Base-by-base conservation (phyloP, 2,329 filamentous ascomycete species). In the Diaporthe citri region DNA sequence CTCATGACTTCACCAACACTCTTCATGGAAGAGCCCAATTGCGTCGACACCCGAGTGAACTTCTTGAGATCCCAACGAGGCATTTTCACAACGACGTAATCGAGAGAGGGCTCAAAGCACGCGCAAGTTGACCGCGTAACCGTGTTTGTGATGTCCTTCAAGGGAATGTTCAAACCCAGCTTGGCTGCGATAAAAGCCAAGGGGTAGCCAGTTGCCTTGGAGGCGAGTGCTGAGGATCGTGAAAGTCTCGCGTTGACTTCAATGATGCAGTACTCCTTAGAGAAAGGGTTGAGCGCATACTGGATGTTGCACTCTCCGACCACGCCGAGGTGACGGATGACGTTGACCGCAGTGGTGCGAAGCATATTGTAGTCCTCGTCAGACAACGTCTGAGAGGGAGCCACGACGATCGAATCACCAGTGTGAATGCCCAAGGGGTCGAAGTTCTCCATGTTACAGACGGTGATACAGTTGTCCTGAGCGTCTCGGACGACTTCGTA, bases 341-440 rank as follows among this genome's bases (percentile, higher is more conserved):
- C 98, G 90, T 98, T 98, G 88, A 98, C 98, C 62, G 97, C 95
- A 77, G 97, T 96, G 56, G 95, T 95, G 81, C 97, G 95, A 80
- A 99, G 94, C 97, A 99, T 98, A 88, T 99, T 96, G 85, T 98
- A 99, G 86, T 99, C 97, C 88, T 98, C 97, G 80, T 99, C 97
- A 82, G 94, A 97, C 81, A 99, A 89, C 34, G 97, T 99, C 87
- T 99, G 97, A 86, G 94, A 97, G 67, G 97, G 97, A 55, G 97
- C 97, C 76, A 98, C 96, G 77, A 99, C 97, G 81, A 99, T 99
- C 80, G 96, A 98, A 88, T 99, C 97, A 87, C 97, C 97, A 62
- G 97, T 99, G 86, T 99, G 97, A 73, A 98, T 97, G 82, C 97
- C 97, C 51, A 99, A 91, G 78, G 97, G 97, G 82, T 98, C 97